These are phyloP conservation scores for Chaetomium sp. DNA, from an alignment of 2,329 filamentous ascomycete genomes.

Conservation along the genomic window DNA sequence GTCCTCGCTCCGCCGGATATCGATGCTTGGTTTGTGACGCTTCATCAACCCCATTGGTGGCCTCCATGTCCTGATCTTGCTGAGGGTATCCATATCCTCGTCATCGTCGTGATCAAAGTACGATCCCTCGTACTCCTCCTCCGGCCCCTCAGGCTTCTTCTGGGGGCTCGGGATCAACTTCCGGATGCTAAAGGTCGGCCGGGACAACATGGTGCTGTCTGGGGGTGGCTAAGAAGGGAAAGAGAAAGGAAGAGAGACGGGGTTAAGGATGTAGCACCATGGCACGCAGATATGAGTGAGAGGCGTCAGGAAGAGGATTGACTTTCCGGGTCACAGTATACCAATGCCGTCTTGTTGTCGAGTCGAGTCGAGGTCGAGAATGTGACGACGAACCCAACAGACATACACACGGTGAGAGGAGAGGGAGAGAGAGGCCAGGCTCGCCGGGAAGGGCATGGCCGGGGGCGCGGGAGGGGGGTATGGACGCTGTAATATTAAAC, in stretches of 20 bases:
- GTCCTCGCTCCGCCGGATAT: constrained; percentile 45
- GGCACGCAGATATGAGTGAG: constrained; percentile 30
- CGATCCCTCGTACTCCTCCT: constrained; percentile 36
- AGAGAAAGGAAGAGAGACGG: constrained; percentile 20
- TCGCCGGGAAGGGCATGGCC: constrained; percentile 22
- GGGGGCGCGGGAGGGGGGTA: constrained; percentile 17
- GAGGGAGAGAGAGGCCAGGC: constrained; percentile 24
- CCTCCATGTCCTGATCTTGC: constrained; percentile 35
- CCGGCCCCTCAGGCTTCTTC: constrained; percentile 32
- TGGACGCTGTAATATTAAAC: constrained; percentile 28
- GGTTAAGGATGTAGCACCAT: constrained; percentile 32
- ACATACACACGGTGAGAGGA: constrained; percentile 13
- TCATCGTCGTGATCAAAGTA: constrained; percentile 36
- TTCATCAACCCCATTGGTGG: constrained; percentile 38
- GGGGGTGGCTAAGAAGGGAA: constrained; percentile 12
- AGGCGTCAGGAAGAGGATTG: constrained; percentile 11
- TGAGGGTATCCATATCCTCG: constrained; percentile 31
- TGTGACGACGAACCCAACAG: constrained; percentile 19
- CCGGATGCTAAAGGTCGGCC: constrained; percentile 48
- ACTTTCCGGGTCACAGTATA: constrained; percentile 23
- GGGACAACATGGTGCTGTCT: constrained; percentile 45
- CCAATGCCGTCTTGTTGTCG: constrained; percentile 11
- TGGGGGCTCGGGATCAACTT: constrained; percentile 44
- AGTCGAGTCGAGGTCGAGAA: background rate
- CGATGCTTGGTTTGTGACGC: constrained; percentile 42